phyloP scores from a whole-genome alignment of 768 basidiomycete genomes.

The Tulasnella sp. region DNA sequence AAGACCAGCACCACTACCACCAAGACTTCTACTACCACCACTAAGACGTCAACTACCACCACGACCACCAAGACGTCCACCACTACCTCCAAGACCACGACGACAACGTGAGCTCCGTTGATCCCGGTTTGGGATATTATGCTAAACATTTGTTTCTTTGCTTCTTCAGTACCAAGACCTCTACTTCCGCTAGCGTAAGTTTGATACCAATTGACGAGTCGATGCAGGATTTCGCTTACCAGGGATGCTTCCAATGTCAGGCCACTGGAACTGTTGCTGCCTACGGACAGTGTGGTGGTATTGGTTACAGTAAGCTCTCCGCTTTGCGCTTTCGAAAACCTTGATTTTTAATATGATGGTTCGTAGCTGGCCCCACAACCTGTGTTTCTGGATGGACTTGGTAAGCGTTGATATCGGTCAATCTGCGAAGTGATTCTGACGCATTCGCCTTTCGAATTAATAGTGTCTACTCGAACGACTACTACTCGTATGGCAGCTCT shows the following conservation, averaged over 20 bases:
- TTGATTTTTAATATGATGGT: neutral
- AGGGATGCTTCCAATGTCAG: neutral
- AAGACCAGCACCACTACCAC: conserved; percentile 39
- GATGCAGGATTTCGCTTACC: neutral
- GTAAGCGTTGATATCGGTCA: neutral
- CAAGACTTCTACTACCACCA: neutral
- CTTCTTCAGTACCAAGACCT: no score
- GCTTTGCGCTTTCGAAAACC: neutral
- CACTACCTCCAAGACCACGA: conserved; percentile 1
- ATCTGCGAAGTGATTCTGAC: neutral
- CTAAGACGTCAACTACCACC: neutral
- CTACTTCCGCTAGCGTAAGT: no score
- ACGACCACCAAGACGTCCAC: conserved; percentile 4
- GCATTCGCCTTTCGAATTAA: neutral
- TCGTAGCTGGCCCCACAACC: neutral
- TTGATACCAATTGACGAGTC: no score
- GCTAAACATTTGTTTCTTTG: no score
- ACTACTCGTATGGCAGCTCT: neutral
- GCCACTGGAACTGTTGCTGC: conserved; percentile 4
- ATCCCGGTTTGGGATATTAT: no score
- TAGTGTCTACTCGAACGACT: neutral
- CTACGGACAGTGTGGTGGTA: conserved; percentile 9
- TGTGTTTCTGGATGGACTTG: neutral
- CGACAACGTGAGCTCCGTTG: neutral
- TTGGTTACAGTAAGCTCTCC: neutral